Percentiles rank a stretch among this genome's conserved stretches.
Evolutionary conservation across 345 rosid species (phyloP).

Genomic region (Euphorbia lathyris): DNA sequence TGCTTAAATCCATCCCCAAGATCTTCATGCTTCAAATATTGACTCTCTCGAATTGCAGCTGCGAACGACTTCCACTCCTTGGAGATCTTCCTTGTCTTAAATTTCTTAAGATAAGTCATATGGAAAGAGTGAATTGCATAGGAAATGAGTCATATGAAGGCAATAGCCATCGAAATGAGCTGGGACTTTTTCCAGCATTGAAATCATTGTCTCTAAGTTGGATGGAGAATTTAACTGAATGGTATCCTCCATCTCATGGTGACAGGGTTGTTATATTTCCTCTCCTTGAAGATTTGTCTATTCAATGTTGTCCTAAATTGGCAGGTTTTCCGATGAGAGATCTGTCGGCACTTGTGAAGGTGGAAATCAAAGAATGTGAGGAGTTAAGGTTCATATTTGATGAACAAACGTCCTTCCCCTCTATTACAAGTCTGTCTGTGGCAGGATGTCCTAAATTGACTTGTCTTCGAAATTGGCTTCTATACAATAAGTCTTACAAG

Average conservation of each 20-base stretch:
- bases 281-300: constrained; percentile 4
- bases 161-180: background rate
- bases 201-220: background rate
- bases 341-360: background rate
- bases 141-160: background rate
- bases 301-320: too few species aligned
- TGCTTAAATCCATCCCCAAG: constrained; percentile 2
- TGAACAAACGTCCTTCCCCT: background rate
- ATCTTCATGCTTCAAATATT: too few species aligned
- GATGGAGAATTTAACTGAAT: too few species aligned
- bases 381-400: background rate
- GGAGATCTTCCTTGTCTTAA: too few species aligned
- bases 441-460: background rate
- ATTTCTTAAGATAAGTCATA: too few species aligned
- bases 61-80: too few species aligned
- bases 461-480: too few species aligned
- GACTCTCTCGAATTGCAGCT: too few species aligned
- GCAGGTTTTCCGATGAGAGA: background rate
- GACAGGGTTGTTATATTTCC: constrained; percentile 1
- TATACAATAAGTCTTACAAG: background rate
- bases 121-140: background rate
- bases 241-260: background rate
- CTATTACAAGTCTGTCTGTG: background rate
- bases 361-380: background rate
- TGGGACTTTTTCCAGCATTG: background rate